Conservation (phyloP, 352 stramenopile species). For the Globisporangium heterothallicum region DNA sequence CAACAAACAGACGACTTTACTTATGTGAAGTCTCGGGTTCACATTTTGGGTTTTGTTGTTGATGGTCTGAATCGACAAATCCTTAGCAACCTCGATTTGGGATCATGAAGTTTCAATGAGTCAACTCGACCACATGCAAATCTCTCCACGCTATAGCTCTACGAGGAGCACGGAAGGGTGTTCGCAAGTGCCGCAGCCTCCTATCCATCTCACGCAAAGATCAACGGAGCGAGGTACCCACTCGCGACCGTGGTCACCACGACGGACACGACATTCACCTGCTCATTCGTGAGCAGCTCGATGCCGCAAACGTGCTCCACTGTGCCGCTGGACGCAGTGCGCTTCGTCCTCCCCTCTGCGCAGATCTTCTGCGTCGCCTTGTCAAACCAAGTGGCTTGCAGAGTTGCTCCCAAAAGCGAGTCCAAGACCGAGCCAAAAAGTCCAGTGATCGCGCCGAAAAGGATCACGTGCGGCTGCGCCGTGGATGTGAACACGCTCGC, state of each 20-base stretch:
- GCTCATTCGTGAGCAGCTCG: conserved; percentile 59
- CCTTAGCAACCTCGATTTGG: too few relatives aligned
- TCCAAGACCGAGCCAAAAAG: conserved; percentile 78
- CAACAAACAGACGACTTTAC: too few relatives aligned
- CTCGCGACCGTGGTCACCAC: conserved; percentile 47
- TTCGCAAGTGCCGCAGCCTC: too few relatives aligned
- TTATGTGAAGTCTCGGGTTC: too few relatives aligned
- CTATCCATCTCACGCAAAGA: conserved; percentile 8
- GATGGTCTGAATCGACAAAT: too few relatives aligned
- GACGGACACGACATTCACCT: conserved; percentile 71
- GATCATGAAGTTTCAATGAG: too few relatives aligned
- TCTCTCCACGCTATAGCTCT: too few relatives aligned
- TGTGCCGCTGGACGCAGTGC: conserved; percentile 9
- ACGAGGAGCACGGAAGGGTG: too few relatives aligned
- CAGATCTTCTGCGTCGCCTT: conserved; percentile 51
- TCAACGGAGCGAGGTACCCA: conserved; percentile 25
- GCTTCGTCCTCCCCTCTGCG: conserved; percentile 16
- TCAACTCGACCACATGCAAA: too few relatives aligned
- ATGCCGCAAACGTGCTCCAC: conserved; percentile 27
- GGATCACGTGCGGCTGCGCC: conserved; percentile 43
- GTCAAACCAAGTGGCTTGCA: conserved; percentile 78
- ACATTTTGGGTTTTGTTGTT: too few relatives aligned
- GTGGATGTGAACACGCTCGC: conserved; percentile 30
- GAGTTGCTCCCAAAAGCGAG: conserved; percentile 75
- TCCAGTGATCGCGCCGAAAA: conserved; percentile 48